Base-by-base conservation (phyloP, 371 early-diverging fungal species). In the Thermomucor indicae-seudaticae region DNA sequence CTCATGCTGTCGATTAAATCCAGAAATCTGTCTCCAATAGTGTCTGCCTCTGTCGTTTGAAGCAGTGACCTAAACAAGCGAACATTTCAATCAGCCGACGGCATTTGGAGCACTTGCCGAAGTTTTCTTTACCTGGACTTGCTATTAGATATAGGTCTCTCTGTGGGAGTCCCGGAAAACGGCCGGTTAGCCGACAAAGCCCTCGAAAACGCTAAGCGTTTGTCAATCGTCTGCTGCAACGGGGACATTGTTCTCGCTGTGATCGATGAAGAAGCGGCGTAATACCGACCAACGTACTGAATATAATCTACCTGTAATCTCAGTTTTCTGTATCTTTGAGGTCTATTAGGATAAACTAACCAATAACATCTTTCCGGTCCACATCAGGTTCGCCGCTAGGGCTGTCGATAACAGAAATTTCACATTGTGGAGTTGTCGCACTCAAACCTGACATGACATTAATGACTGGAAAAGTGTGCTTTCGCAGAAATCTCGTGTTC, bases 381-480 rank as follows among this genome's bases (percentile, higher is more conserved):
- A 88, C 62, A 7, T 67, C 50, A 10, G 84, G 83, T n/a, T 82
- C 57, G 5, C 53, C 56, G 19, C 76, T 75, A 6, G 65, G 65
- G 6, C 71, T 70, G 38, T 67, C 70, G 14, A 72, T 66, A 2
- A 84, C 60, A 14, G 78, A 75, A n/a, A 89, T 75, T 53, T 89
- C 87, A 46, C 84, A 83, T 22, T 74, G 76, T 2, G 88, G 83
- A 7, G 85, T 74, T 6, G 58, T 55, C 25, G 79, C 85, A 35
- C 83, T 86, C 58, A 57, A 16, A 35, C 20, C 47, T 38, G 43
- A 20, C 20, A 11, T 10, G 20, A 39, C n/a, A 35, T 34, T 24
- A 17, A 11, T 40, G 39, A 46, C 44, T 12, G 35, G 1, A n/a
- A n/a, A 16, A 14, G 25, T 3, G 4, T 2, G 1, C 39, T 31